These are phyloP conservation scores for Lipomyces japonicus DNA, from an alignment of 805 yeast species.

Conservation along the genomic window DNA sequence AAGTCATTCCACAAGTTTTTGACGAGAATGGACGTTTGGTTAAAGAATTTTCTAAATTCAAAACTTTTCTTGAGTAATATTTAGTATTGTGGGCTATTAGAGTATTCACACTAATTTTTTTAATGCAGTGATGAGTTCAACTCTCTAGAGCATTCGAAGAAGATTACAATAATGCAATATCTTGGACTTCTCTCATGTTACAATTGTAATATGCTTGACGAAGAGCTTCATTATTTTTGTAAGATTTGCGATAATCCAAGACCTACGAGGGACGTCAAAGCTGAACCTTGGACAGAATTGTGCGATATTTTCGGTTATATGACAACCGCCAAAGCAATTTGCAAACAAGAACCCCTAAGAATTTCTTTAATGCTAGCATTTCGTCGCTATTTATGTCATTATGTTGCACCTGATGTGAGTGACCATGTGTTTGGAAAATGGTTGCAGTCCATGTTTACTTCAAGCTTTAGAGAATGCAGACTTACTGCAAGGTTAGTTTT, in stretches of 20 bases:
- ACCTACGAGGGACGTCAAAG: background rate
- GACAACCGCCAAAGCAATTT: background rate
- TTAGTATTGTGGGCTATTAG: too few relatives aligned
- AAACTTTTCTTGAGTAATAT: too few relatives aligned
- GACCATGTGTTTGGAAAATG: conserved; percentile 1
- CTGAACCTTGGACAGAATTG: conserved; percentile 1
- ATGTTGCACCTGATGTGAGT: background rate
- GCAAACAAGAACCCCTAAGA: background rate
- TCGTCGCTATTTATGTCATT: conserved; percentile 3
- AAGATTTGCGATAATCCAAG: background rate
- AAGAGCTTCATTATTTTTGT: background rate
- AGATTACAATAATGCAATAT: background rate
- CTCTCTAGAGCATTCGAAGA: background rate
- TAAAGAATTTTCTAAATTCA: too few relatives aligned
- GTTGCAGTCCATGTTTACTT: conserved; percentile 1
- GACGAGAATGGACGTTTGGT: too few relatives aligned
- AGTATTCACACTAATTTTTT: too few relatives aligned
- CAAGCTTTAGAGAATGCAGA: conserved; percentile 2
- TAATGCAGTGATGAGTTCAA: background rate
- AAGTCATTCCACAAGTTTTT: too few relatives aligned
- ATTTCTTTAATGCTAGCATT: background rate
- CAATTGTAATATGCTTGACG: background rate
- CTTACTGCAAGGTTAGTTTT: conserved; percentile 7
- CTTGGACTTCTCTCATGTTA: conserved; percentile 2
- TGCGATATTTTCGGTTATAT: background rate